A percentile compares a stretch with the other conserved stretches of the same genome.
These are phyloP conservation scores for Claviceps paspali DNA, from an alignment of 2,329 filamentous ascomycete genomes.

Conservation along the genomic window DNA sequence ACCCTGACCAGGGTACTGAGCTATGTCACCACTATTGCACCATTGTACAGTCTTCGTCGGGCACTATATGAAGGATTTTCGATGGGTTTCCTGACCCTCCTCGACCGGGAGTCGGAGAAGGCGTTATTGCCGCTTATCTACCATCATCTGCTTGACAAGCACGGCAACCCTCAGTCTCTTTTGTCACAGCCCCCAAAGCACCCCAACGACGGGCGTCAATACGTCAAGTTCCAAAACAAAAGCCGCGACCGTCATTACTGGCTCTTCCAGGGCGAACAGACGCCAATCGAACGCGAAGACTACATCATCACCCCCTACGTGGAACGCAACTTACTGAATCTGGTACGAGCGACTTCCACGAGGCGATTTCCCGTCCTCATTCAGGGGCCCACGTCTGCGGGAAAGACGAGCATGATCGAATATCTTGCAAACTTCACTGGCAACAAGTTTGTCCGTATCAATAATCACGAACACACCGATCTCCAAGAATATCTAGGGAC, in stretches of 20 bases:
- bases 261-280: constrained; percentile 59
- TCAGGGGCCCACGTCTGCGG: constrained; percentile 90
- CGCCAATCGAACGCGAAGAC: constrained; percentile 56
- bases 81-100: constrained; percentile 90
- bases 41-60: constrained; percentile 69
- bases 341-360: constrained; percentile 87
- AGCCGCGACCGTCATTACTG: constrained; percentile 64
- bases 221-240: constrained; percentile 62
- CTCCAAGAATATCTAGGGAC: constrained; percentile 94
- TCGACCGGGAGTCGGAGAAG: constrained; percentile 68
- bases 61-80: constrained; percentile 90
- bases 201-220: constrained; percentile 59
- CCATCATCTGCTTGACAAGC: constrained; percentile 59
- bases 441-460: constrained; percentile 95
- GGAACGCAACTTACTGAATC: constrained; percentile 82
- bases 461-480: constrained; percentile 98
- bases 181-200: constrained; percentile 64
- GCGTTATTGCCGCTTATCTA: constrained; percentile 67
- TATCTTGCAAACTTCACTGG: constrained; percentile 93
- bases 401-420: constrained; percentile 99
- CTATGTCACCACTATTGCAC: constrained; percentile 73
- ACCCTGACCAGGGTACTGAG: constrained; percentile 81
- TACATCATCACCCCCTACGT: constrained; percentile 97
- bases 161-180: constrained; percentile 52
- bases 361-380: constrained; percentile 84